Base-by-base conservation (phyloP, 495 filamentous ascomycete species). In the Daldinia grandis region DNA sequence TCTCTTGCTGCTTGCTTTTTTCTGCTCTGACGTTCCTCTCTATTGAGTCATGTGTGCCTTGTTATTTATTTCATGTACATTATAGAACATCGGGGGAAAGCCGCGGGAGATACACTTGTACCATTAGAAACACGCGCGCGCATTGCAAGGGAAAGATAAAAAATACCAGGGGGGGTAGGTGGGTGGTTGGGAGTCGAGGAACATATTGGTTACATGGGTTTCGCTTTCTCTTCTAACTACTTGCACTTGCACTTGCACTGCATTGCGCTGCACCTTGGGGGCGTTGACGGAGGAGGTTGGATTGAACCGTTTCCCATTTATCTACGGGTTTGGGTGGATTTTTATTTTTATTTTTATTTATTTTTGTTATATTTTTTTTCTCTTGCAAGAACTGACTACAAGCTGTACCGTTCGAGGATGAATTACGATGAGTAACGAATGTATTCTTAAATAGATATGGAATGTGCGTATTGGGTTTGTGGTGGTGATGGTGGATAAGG, bases 91-190 rank as follows among this genome's bases (percentile, higher is more conserved):
- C 33, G 27, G n/a, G 19, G 47, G 49, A 24, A 25, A n/a, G 61
- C n/a, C n/a, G n/a, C n/a, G n/a, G n/a, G 70, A 68, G 64, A 73
- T 68, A 68, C 65, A 68, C 65, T 62, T 73, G 65, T 68, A 68
- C 70, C 12, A 65, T 65, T 73, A 68, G 15, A 51, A 61, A 40
- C 38, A 40, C 30, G 7, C 30, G 7, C 42, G 49, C 69, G 69
- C 69, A 68, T 72, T 68, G 59, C 30, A 56, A 59, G 55, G 64
- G 21, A 60, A 60, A 67, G 58, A 62, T 12, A 64, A 63, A 72
- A 72, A 58, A 58, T 14, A 8, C 21, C 17, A 15, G 51, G 17
- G n/a, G 5, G 35, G 24, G 21, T n/a, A n/a, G n/a, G n/a, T n/a
- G 28, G 58, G 56, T 33, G 30, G 6, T 31, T 19, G 6, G 28